Evolutionary conservation across 2,329 filamentous ascomycete genomes (phyloP), one percentile per base, ranked within the genome.

Genomic region (Chaetomium globosum): DNA sequence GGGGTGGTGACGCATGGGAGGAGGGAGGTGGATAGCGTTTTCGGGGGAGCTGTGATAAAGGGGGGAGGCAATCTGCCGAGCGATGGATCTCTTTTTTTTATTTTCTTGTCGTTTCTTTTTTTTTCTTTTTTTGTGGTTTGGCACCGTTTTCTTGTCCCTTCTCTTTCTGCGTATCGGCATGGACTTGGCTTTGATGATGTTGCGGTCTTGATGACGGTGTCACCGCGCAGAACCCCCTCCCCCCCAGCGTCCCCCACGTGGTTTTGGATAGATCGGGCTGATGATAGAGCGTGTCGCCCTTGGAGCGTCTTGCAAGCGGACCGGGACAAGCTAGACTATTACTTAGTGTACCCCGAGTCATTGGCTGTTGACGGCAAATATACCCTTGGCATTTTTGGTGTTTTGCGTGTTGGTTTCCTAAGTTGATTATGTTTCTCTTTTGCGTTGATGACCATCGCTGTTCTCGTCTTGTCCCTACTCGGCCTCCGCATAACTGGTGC

Each of bases 341-440:
- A 13, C n/a, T 28, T 8, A 49, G 21, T 28, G 10, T 7, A 48
- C 8, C 46, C 46, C 39, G 39, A 49, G 46, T 21, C 46, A 49
- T 51, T 23, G 21, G 48, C 48, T 51, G 46, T 48, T 23, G 48
- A 51, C 48, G 48, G 23, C 48, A 51, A 51, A 51, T 51, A 51
- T 51, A 51, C 48, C 48, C 48, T 28, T 51, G 48, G 46, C 46
- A 48, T 43, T 48, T 48, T 48, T 48, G 46, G 46, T 48, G n/a
- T 48, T 48, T 48, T 21, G 46, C 46, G 5, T 23, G 46, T 49
- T 49, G n/a, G n/a, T 49, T 49, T 21, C 21, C 21, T 49, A 5
- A 21, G 2, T 13, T 26, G 39, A 1, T 4, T 39, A 13, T 19
- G 36, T 13, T 43, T 5, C 16, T 9, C 5, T 19, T 19, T 2